Conservation (phyloP, 148 eudicot species). For the Agrostemma githago region DNA sequence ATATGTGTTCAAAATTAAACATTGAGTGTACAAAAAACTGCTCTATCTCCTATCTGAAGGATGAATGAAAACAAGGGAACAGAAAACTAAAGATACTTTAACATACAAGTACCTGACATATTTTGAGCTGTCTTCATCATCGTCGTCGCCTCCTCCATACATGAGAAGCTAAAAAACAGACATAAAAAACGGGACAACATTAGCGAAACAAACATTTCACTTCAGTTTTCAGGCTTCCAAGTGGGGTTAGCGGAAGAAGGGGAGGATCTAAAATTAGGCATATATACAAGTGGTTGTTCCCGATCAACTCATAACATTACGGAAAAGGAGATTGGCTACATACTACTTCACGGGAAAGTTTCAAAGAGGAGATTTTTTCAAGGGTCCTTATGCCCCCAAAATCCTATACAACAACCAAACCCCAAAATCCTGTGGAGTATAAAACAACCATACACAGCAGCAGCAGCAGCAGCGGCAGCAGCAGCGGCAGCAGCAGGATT, state of each 20-base stretch:
- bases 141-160: conserved; percentile 40
- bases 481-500: too few relatives aligned
- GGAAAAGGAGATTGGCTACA: neutral
- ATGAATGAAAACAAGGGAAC: neutral
- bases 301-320: neutral
- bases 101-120: conserved; percentile 42
- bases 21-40: neutral
- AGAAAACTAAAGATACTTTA: neutral
- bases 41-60: neutral
- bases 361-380: too few relatives aligned
- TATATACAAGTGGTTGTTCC: neutral
- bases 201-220: neutral
- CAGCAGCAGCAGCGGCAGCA: too few relatives aligned
- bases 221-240: neutral
- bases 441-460: too few relatives aligned
- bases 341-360: too few relatives aligned
- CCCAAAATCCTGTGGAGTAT: too few relatives aligned
- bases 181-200: neutral
- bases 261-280: neutral
- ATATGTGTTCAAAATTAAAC: neutral
- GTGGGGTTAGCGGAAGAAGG: neutral
- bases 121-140: conserved; percentile 40
- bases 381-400: neutral
- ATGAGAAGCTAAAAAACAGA: conserved; percentile 47
- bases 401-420: neutral